A percentile compares a stretch with the other conserved stretches of the same genome.
Conservation (phyloP, 805 yeast genomes). For the Starmerella ratchasimensis region DNA sequence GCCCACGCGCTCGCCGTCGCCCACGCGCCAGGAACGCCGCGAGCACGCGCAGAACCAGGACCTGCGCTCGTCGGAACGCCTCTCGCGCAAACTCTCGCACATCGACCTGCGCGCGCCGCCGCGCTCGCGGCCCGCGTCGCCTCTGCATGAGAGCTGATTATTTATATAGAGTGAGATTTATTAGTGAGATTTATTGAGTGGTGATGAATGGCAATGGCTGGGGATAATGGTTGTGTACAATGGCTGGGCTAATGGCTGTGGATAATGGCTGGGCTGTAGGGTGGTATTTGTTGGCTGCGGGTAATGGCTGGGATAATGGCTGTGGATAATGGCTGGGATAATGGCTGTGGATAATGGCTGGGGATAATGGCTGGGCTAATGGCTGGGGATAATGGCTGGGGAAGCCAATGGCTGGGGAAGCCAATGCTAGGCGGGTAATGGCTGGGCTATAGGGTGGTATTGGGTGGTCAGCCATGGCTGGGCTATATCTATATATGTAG, state of each 20-base stretch:
- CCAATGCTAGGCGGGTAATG: neutral
- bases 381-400: no score
- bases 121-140: neutral
- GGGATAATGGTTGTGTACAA: no score
- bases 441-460: neutral
- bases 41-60: slow-evolving; percentile 10
- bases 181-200: neutral
- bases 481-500: neutral
- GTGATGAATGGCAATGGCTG: no score
- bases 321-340: no score
- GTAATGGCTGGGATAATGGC: no score
- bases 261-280: no score
- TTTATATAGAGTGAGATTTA: neutral
- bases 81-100: slow-evolving; percentile 12
- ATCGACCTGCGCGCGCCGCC: slow-evolving; percentile 8
- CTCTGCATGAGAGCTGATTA: neutral
- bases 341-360: no score
- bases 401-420: neutral
- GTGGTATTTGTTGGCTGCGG: no score
- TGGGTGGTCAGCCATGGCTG: neutral
- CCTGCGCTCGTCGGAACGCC: slow-evolving; percentile 10
- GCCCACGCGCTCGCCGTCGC: slow-evolving; percentile 8
- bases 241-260: no score
- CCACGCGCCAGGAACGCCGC: slow-evolving; percentile 4
- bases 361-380: no score